Percentiles rank a stretch among this genome's conserved stretches.
These are phyloP conservation scores for Pichia cephalocereana DNA, from an alignment of 805 yeast genomes.

Conservation along the genomic window DNA sequence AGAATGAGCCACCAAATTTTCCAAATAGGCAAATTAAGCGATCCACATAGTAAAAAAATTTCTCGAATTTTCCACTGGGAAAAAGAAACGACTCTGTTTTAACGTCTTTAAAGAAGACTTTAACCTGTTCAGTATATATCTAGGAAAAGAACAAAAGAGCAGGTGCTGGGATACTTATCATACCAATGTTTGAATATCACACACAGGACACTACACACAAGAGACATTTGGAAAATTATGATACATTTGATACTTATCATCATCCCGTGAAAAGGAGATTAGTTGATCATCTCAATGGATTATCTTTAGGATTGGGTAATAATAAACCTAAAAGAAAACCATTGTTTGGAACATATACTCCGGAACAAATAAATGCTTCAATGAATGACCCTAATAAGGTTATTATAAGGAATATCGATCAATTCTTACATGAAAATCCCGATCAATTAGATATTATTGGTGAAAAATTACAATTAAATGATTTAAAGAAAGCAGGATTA, in stretches of 20 bases:
- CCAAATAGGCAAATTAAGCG: too few species aligned
- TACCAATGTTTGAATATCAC: neutral
- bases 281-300: constrained; percentile 4
- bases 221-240: constrained; percentile 34
- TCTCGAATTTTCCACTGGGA: too few species aligned
- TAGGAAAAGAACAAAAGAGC: too few species aligned
- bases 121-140: too few species aligned
- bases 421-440: constrained; percentile 15
- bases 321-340: neutral
- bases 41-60: too few species aligned
- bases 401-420: constrained; percentile 15
- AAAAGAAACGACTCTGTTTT: too few species aligned
- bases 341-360: constrained; percentile 7
- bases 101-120: too few species aligned
- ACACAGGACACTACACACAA: constrained; percentile 65
- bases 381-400: constrained; percentile 9
- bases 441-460: constrained; percentile 12
- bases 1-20: too few species aligned
- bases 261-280: constrained; percentile 8
- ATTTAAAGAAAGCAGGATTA: constrained; percentile 5
- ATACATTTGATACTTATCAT: neutral
- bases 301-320: constrained; percentile 1
- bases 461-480: constrained; percentile 6
- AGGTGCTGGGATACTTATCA: too few species aligned
- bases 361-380: constrained; percentile 5